phyloP scores from a whole-genome alignment of 371 early-diverging fungal genomes.

The Mucor piriformis region DNA sequence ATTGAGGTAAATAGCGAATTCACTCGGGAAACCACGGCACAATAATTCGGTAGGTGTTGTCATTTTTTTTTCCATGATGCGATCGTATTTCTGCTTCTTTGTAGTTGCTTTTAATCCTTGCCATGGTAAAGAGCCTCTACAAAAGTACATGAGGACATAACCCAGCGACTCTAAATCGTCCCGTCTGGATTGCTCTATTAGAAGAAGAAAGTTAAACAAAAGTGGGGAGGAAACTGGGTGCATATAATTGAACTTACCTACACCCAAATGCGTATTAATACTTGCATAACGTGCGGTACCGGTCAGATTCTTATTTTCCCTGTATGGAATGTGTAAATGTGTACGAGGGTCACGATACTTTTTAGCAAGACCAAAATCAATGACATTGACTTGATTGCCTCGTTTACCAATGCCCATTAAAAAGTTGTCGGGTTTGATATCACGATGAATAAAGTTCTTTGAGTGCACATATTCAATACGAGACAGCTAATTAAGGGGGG shows the following conservation, averaged over 20 bases:
- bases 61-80: constrained; percentile 99
- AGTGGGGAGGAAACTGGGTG: too few relatives aligned
- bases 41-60: constrained; percentile 94
- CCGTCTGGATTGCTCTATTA: constrained; percentile 96
- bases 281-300: constrained; percentile 99
- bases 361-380: constrained; percentile 99
- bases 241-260: too few relatives aligned
- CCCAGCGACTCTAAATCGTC: constrained; percentile 99
- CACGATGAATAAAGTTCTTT: constrained; percentile 79
- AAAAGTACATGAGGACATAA: constrained; percentile 99
- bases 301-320: constrained; percentile 98
- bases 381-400: constrained; percentile 96
- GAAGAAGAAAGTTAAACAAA: too few relatives aligned
- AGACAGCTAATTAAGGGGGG: constrained; percentile 66
- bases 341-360: constrained; percentile 97
- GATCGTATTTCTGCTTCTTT: constrained; percentile 99
- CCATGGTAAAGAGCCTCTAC: constrained; percentile 99
- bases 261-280: constrained; percentile 98
- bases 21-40: constrained; percentile 96
- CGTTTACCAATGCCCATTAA: constrained; percentile 96
- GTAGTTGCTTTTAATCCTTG: constrained; percentile 98
- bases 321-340: constrained; percentile 96
- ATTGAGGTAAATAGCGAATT: constrained; percentile 96
- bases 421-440: constrained; percentile 99
- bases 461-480: constrained; percentile 97